Conservation (phyloP, 805 yeast species). For the Peterozyma toletana region DNA sequence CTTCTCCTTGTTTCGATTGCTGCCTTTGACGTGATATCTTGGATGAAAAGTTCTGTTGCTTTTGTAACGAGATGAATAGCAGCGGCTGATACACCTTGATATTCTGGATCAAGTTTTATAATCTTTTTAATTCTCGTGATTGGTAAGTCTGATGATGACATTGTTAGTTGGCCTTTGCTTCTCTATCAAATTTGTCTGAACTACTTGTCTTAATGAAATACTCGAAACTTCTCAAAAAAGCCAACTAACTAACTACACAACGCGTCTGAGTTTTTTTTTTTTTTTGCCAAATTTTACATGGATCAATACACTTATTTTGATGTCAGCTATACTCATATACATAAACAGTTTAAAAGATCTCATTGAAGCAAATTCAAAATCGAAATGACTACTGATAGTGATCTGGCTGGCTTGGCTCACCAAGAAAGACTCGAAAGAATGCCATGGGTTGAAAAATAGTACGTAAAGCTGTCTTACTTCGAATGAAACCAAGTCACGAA, state of each 20-base stretch:
- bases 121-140: slow-evolving; percentile 63
- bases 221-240: too few relatives aligned
- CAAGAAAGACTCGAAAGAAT: slow-evolving; percentile 39
- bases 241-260: too few relatives aligned
- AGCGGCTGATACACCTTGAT: slow-evolving; percentile 44
- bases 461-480: slow-evolving; percentile 12
- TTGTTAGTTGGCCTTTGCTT: not conserved
- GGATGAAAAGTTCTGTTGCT: slow-evolving; percentile 70
- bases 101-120: slow-evolving; percentile 71
- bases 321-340: too few relatives aligned
- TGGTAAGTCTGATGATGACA: slow-evolving; percentile 33
- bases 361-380: not conserved
- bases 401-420: not conserved
- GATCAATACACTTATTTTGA: too few relatives aligned
- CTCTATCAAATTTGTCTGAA: too few relatives aligned
- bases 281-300: too few relatives aligned
- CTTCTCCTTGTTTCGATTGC: slow-evolving; percentile 55
- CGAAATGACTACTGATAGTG: not conserved
- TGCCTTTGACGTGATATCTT: slow-evolving; percentile 67
- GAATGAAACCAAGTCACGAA: too few relatives aligned
- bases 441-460: slow-evolving; percentile 94
- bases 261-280: too few relatives aligned
- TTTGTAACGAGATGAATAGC: slow-evolving; percentile 6
- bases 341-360: not conserved
- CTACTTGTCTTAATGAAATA: too few relatives aligned